Evolutionary conservation across 176 grass and related monocot genomes (phyloP), one percentile per base, ranked within the genome.

Genomic region (Aegilops longissima): DNA sequence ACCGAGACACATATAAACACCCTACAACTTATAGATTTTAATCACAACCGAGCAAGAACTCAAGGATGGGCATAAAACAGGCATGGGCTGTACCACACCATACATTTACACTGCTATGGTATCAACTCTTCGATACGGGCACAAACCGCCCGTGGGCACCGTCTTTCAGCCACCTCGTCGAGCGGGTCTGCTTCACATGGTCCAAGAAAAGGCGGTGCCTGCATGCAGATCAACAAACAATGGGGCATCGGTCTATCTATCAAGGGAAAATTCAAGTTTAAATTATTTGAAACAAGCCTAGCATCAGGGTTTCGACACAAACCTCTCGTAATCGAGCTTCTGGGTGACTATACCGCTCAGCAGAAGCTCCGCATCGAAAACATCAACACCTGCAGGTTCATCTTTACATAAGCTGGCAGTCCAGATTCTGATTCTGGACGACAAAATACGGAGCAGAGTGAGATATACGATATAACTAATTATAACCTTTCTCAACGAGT

Each of bases 291-390:
- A 70, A 52, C 24, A 71, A 30, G 27, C 8, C 61, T 62, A 61
- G 5, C 6, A 42, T 44, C 31, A 54, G 44, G 12, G 14, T 14
- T 51, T 20, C 17, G 2, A 30, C 16, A 73, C 88, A 78, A 76
- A 98, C 95, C 95, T 98, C 12, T 93, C 86, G 34, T 87, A 89
- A 47, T 98, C 93, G 62, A 98, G 86, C 74, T 95, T 95, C 80
- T 98, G 95, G 56, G 83, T 92, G 82, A 95, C 35, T 81, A 98
- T 95, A 12, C 95, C 93, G 7, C 92, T 95, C 23, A 98, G 88
- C 33, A 98, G 5, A 75, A 98, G 70, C 73, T 98, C 95, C 12
- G 90, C 70, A 66, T 84, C 85, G 21, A 89, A 95, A 80, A 90
- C 58, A 49, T 63, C 73, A 10, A 83, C 73, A 64, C 90, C 95